Base-by-base conservation (phyloP, 352 stramenopile genomes). In the Phytophthora pseudosyringae region DNA sequence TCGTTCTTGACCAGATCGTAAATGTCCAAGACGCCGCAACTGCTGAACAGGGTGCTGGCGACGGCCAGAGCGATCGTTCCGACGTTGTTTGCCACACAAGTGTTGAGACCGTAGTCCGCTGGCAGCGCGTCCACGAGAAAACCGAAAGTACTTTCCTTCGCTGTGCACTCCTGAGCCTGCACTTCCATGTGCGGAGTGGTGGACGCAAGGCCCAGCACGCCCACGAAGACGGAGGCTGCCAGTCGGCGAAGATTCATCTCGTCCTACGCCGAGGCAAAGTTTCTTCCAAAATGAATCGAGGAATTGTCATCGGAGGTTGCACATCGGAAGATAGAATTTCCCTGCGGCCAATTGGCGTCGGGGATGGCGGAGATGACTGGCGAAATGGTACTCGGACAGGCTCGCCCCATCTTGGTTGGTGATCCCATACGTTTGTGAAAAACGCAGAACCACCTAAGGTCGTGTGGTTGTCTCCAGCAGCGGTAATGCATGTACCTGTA, bases 81-180 rank as follows among this genome's bases (percentile, higher is more conserved):
- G 26, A 76, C 35, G 41, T 88, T 85, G 64, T 85, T 88, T 26
- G 76, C 74, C 8, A 85, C 52, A 48, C 78, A 88, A 52, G 59
- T 76, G 56, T 85, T 80, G 51, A 87, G 46, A 2, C 75, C 78
- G 50, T 76, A 81, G 40, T 53, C 67, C 0, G 67, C 59, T 3
- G 78, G 75, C 4, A 87, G 50, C 8, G 41, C 47, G 7, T 73
- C 16, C 4, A 68, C 59, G 51, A 75, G 51, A 73, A 81, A 67
- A 12, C 57, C 55, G 28, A 76, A 76, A 40, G 18, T 31, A 11
- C 45, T 39, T 10, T 81, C 59, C 0, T 58, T 56, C 4, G 58
- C 63, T 35, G 5, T 73, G 65, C 72, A 80, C 18, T 47, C 47
- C 16, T 71, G 48, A 40, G 71, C 63, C 50, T 68, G 49, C 8